Base-by-base conservation (phyloP, 768 basidiomycete species). In the Pleurotus eryngii region DNA sequence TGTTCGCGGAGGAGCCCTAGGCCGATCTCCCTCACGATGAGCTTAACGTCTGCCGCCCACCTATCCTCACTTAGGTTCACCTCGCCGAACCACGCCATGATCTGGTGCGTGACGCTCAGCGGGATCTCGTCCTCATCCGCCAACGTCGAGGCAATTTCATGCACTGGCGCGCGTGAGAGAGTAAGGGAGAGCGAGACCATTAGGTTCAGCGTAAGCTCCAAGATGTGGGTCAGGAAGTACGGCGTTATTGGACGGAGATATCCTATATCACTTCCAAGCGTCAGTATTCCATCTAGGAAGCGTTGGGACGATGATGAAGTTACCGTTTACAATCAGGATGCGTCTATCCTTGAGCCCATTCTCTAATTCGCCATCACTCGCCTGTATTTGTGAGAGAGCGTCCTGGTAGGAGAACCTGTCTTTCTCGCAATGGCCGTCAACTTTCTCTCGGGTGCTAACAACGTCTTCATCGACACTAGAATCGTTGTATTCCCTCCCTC, bases 11-110 rank as follows among this genome's bases (percentile, higher is more conserved):
- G 70, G 22, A 95, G 75, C 0, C 87, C 87, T 50, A 91, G 61
- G 1, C 95, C 96, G 14, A 96, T 74, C 66, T 95, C 87, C 59
- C 76, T 82, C 5, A 95, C 80, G 14, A 91, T 74, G 2, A 75
- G 76, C 4, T 74, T 69, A 30, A 79, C 76, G 56, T 94, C 79
- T 79, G 90, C 82, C 42, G 67, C 77, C 92, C 93, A 95, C 43
- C 69, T 70, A 3, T 74, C 82, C 15, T 75, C 74, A 14, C 70
- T 64, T 9, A 54, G 38, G 26, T 40, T 24, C 3, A 87, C 68
- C 3, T 76, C 72, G 14, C 93, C 94, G 62, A 96, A 98, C 87
- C 95, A 95, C 0, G 72, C 67, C 76, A 97, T 83, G 24, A 94
- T 78, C 66, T 93, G 91, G 5, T 67, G 71, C 6, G 84, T 79